Conservation (phyloP, 768 basidiomycete species). For the Phlegmacium glaucopus region DNA sequence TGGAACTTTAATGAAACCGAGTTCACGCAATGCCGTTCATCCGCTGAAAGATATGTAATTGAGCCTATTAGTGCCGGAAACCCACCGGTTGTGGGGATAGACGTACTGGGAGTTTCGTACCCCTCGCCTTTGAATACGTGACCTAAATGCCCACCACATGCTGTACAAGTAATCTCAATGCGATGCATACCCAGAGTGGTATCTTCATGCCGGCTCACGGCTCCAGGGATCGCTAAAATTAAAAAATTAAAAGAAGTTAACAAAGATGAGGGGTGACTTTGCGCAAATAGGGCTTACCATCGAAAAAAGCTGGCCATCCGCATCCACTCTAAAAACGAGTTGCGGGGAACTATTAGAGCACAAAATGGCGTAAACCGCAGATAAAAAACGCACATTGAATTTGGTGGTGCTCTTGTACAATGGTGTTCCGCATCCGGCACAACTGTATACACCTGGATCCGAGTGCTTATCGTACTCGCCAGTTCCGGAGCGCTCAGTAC, state of each 20-base stretch:
- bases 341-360: too few species aligned
- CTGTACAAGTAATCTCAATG: slow-evolving; percentile 85
- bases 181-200: slow-evolving; percentile 59
- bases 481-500: slow-evolving; percentile 75
- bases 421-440: slow-evolving; percentile 78
- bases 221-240: slow-evolving; percentile 77
- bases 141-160: slow-evolving; percentile 91
- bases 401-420: slow-evolving; percentile 89
- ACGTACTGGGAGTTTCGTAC: slow-evolving; percentile 72
- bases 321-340: slow-evolving; percentile 61
- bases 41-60: slow-evolving; percentile 37
- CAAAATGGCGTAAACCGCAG: neutral
- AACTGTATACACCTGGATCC: slow-evolving; percentile 67
- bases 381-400: slow-evolving; percentile 52
- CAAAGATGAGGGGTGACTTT: neutral
- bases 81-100: neutral
- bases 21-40: slow-evolving; percentile 90
- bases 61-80: neutral
- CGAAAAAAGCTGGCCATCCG: slow-evolving; percentile 98
- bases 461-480: slow-evolving; percentile 76
- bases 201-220: slow-evolving; percentile 79
- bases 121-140: slow-evolving; percentile 96
- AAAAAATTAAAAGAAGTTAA: neutral
- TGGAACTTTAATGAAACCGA: slow-evolving; percentile 81
- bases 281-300: slow-evolving; percentile 45